phyloP scores from a whole-genome alignment of 2,329 filamentous ascomycete genomes.

The Taxawa tesnikishii region DNA sequence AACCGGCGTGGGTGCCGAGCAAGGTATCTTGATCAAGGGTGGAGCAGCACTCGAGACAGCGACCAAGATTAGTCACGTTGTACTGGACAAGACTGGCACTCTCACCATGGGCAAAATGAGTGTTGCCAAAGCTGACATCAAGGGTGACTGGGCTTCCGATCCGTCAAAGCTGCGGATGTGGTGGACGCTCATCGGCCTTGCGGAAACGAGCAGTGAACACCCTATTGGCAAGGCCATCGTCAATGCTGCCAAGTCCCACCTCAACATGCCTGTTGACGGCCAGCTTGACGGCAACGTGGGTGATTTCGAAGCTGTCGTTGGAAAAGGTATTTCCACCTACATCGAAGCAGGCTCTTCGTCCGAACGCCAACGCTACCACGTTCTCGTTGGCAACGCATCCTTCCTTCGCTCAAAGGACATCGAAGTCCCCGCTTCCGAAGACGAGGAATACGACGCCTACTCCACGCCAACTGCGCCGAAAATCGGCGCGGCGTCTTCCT shows the following conservation, averaged over 20 bases:
- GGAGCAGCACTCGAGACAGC: conserved; percentile 83
- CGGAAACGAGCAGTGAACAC: conserved; percentile 91
- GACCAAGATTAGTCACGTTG: conserved; percentile 78
- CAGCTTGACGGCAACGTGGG: conserved; percentile 72
- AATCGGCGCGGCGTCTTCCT: conserved; percentile 15
- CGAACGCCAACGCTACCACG: conserved; percentile 60
- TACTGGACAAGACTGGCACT: conserved; percentile 93
- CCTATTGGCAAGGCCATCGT: conserved; percentile 88
- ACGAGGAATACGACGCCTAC: conserved; percentile 40
- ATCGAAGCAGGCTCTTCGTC: conserved; percentile 63
- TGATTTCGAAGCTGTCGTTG: conserved; percentile 73
- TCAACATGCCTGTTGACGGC: conserved; percentile 59
- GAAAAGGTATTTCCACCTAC: conserved; percentile 69
- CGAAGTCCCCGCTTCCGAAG: conserved; percentile 39
- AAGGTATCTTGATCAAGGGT: conserved; percentile 96
- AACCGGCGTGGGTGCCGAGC: conserved; percentile 89
- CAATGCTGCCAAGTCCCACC: conserved; percentile 58
- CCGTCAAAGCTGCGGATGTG: conserved; percentile 63
- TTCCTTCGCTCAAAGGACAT: conserved; percentile 65
- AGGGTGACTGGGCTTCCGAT: conserved; percentile 55
- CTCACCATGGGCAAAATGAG: conserved; percentile 93
- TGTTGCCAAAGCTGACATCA: conserved; percentile 60
- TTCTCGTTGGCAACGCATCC: conserved; percentile 71
- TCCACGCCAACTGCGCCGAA: conserved; percentile 13
- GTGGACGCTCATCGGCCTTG: conserved; percentile 94